Evolutionary conservation across 139 green algal genomes (phyloP).

Genomic region (Micromonas pusilla): DNA sequence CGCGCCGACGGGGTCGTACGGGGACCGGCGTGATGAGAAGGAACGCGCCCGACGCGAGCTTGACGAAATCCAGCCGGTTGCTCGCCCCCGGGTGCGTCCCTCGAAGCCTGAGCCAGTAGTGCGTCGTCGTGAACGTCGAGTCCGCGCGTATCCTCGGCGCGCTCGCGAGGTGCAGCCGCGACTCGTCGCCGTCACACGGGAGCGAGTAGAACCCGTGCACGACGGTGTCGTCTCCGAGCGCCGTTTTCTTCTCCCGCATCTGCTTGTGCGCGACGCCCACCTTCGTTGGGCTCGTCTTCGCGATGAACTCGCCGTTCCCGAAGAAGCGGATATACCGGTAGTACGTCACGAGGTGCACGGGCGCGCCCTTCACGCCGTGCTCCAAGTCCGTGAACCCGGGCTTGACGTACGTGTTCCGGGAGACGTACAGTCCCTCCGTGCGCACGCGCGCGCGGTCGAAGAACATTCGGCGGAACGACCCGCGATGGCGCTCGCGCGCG

Average conservation of each 20-base stretch:
- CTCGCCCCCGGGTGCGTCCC: not conserved
- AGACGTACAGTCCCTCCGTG: conserved; percentile 35
- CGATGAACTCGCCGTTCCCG: conserved; percentile 4
- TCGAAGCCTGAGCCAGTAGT: not conserved
- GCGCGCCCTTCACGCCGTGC: conserved; percentile 16
- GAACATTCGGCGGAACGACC: conserved; percentile 16
- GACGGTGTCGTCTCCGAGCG: not conserved
- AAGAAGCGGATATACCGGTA: conserved; percentile 10
- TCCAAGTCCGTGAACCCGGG: not conserved
- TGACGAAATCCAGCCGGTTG: conserved; percentile 13
- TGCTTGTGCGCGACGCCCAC: not conserved
- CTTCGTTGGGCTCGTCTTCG: conserved; percentile 4
- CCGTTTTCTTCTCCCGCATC: not conserved
- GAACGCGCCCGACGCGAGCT: not conserved
- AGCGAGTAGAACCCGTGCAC: not conserved
- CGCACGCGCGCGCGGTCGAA: conserved; percentile 10
- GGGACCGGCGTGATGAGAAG: too few species aligned
- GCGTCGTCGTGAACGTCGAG: not conserved
- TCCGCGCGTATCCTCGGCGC: not conserved
- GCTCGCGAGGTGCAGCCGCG: not conserved
- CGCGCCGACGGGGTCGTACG: too few species aligned
- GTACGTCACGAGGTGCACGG: conserved; percentile 27
- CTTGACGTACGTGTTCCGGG: conserved; percentile 35
- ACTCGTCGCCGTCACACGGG: not conserved
- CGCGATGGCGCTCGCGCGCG: not conserved